Base-by-base conservation (phyloP, 2,329 filamentous ascomycete genomes). In the Sporothrix dimorphospora region DNA sequence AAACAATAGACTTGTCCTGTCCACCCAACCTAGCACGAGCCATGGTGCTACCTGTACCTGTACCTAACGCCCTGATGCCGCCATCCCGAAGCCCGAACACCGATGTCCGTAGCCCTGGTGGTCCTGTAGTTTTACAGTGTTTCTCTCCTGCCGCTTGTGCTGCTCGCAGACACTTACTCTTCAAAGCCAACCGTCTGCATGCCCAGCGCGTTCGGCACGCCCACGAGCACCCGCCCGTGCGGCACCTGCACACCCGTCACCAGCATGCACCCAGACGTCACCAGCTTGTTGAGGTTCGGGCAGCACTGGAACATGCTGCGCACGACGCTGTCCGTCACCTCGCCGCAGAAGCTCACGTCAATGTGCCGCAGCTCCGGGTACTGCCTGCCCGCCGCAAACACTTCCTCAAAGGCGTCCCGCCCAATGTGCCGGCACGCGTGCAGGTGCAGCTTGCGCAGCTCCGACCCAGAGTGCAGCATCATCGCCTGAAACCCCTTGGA, bases 351-450 rank as follows among this genome's bases (percentile, higher is more conserved):
- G 70, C 91, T 92, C 57, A 96, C 83, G 79, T 97, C 94, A 57
- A 97, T 83, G 72, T 91, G 87, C 73, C 84, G 83, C 45, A 98
- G 84, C 12, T 89, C 84, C 0, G 91, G 89, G 76, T 97, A 98
- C 1, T 70, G 74, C 59, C 86, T 87, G 30, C 85, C 85, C 9
- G 82, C 81, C 6, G 83, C 82, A 77, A 98, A 98, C 0, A 92
- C 90, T 11, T 90, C 86, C 74, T 93, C 89, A 73, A 97, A 94
- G 0, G 92, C 89, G 19, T 87, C 82, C 45, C 87, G 85, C 1
- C 89, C 87, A 74, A 98, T 94, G 79, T 97, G 92, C 3, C 95
- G 91, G 78, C 94, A 97, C 0, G 91, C 92, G 16, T 93, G 88
- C n/a, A 98, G 84, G 78, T 97, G 92, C 45, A 98, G 83, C 53